Evolutionary conservation across 176 grass and related monocot genomes (phyloP).

Genomic region (Paspalum vaginatum): DNA sequence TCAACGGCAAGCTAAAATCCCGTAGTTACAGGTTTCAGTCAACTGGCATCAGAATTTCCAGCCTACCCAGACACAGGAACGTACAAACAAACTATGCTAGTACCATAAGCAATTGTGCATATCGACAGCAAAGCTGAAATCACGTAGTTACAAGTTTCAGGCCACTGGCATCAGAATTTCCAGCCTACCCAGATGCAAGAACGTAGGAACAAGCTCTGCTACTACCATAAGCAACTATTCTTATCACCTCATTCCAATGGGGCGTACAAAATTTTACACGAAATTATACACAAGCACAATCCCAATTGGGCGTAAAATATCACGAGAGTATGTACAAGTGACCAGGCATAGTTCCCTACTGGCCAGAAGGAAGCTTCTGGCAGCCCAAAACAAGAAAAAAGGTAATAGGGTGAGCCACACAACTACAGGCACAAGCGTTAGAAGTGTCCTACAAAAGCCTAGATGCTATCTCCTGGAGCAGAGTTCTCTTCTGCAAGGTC

Average conservation of each 20-base stretch:
- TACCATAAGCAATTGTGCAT: constrained; percentile 19
- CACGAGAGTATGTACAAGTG: constrained; percentile 43
- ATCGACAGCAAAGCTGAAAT: background rate
- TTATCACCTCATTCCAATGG: constrained; percentile 7
- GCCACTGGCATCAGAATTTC: background rate
- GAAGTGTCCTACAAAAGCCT: constrained; percentile 68
- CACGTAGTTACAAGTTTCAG: background rate
- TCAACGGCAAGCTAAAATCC: background rate
- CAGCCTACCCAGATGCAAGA: background rate
- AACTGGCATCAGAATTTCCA: background rate
- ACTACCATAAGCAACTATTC: constrained; percentile 4
- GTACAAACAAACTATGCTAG: background rate
- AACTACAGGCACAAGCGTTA: background rate
- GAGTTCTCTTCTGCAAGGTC: constrained; percentile 63
- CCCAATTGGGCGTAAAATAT: background rate
- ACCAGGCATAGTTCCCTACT: background rate
- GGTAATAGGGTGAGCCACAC: constrained; percentile 11
- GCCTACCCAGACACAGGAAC: background rate
- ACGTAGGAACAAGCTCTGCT: background rate
- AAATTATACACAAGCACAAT: constrained; percentile 48
- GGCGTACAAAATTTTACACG: constrained; percentile 39
- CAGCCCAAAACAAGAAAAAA: constrained; percentile 11
- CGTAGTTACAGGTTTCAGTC: background rate
- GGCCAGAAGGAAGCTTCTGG: background rate
- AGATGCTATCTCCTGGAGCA: constrained; percentile 82